Base-by-base conservation (phyloP, 2,329 filamentous ascomycete species). In the Nigrospora osmanthi region DNA sequence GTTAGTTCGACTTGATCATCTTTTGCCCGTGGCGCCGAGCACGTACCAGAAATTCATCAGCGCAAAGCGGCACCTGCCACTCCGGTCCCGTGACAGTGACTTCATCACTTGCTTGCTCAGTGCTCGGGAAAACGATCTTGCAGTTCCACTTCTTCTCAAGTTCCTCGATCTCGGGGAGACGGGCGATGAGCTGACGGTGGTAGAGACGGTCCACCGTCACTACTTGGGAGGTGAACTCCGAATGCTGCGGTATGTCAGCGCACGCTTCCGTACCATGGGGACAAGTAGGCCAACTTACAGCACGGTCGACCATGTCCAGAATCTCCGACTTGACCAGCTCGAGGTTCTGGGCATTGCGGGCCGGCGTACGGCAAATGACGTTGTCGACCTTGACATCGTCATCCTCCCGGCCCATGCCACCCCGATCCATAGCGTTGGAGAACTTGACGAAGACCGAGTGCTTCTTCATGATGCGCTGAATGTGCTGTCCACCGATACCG, bases 401-500 rank as follows among this genome's bases (percentile, higher is more conserved):
- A 59, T 98, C 93, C 61, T 97, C 90, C 54, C 94, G 90, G 52
- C 89, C 88, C 65, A 94, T 85, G 33, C 90, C 85, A 51, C 72
- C 93, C 60, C 93, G 85, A 62, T 98, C 93, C 90, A 97, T 97
- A 14, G 93, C 93, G 57, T 98, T 98, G 52, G 89, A 95, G 60
- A 98, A 98, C 64, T 98, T 98, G 70, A 98, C 93, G 58, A 98
- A 98, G 54, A 98, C 93, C 0, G 93, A 97, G 68, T 98, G 95
- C 69, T 97, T 97, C 74, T 98, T 97, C 93, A 98, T 98, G 71
- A 98, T 97, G 45, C 91, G 88, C 66, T 98, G 93, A 54, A 98
- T 98, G 61, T 98, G 93, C 63, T 97, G 91, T 11, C 93, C 93
- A 49, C 93, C 93, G 57, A 98, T 97, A 43, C 93, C 93, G 52